Evolutionary conservation across 2,329 filamentous ascomycete species (phyloP), one percentile per base, ranked within the genome.

Genomic region (Neofusicoccum ribis): DNA sequence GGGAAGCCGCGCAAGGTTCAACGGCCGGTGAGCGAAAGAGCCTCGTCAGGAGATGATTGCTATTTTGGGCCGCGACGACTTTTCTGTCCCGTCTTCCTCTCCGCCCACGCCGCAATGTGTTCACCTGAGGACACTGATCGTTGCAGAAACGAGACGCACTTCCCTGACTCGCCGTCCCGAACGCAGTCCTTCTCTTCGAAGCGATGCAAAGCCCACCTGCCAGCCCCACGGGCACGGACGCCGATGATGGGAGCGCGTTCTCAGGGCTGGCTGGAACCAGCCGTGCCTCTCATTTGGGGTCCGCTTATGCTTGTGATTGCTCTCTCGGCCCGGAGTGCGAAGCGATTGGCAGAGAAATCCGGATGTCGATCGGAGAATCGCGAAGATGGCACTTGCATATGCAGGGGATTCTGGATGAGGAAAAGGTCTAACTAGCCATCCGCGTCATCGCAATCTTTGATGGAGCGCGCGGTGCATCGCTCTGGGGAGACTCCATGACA

Each of bases 301-400:
- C 39, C 54, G 54, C 54, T 46, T 56, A 46, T 44, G 54, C 39
- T 23, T 31, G 54, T 34, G 27, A 46, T 44, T 59, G 50, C 17
- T 56, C 54, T n/a, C 39, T 59, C 54, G 23, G 54, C 7, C 54
- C 54, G 41, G 23, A 14, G 14, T 17, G 43, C 43, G 43, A 44
- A 17, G 43, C 43, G 43, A 44, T 44, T 15, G 23, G 11, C n/a
- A 46, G 54, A 46, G 54, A 46, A 36, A 46, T 34, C 39, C 41
- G 54, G 27, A 20, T 7, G 39, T 44, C 41, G 54, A 59, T 59
- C 54, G 15, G 27, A 46, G 41, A 31, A 31, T 59, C 39, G 17
- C 23, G 39, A 59, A 23, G 27, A 43, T 43, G 52, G 52, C 39
- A 46, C 54, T 59, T 59, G 54, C 54, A 59, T 59, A 60, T 60